Evolutionary conservation across 805 yeast species (phyloP), one percentile per base, ranked within the genome.

Genomic region (Saturnispora galanensis): DNA sequence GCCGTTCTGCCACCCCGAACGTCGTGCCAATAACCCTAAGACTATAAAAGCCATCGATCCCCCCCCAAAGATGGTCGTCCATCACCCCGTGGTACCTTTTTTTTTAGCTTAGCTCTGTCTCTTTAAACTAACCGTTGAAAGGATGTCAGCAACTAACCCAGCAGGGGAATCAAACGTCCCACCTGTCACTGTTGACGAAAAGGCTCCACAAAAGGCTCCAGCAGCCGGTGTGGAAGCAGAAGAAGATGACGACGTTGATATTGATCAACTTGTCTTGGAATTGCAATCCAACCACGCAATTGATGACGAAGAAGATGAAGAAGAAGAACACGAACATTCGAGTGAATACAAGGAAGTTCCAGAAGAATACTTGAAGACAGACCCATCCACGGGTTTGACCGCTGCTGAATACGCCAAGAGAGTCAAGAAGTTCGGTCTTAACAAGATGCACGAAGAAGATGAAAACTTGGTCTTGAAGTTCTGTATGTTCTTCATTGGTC

Each of bases 391-490:
- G 56, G 96, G 96, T 76, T 76, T 86, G 61, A 64, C 81, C 49
- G 66, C 76, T 50, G 93, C 81, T 35, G 95, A 87, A 65, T 94
- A 84, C 49, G 45, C 66, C 58, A 79, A 74, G 65, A 81, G 96
- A 76, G 76, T 89, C 70, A 86, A 84, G 84, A 84, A 81, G 76
- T 87, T 68, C 60, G 96, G 96, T 75, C 70, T 77, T 52, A 86
- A 86, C 69, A 88, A 84, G 71, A 84, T 86, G 94, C 79, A 84
- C 52, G 96, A 86, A 70, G 95, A 87, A 65, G 68, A 76, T 56
- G 94, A 85, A 71, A 83, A 81, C 70, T 53, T 84, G 67, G 53
- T 85, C 49, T 68, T 85, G 55, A 87, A 87, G 74, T 86, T 86
- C 65, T 62, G 82, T 60, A 75, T 77, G 82, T 86, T 85, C 76